Conservation (phyloP, 1,139 yeast species). For the Kurtzmaniella quercitrusa region DNA sequence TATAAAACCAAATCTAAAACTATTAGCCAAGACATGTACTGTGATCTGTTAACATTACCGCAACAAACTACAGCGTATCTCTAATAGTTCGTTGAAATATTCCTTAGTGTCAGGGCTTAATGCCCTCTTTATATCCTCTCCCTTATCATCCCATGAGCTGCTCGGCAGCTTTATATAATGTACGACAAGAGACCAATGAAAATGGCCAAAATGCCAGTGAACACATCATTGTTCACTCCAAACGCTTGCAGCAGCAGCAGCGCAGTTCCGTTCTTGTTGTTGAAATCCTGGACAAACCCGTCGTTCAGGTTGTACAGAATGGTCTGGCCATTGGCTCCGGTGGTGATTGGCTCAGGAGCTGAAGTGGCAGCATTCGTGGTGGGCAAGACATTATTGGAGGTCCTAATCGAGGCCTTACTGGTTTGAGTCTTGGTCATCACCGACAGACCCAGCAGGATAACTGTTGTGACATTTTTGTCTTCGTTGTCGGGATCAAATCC, state of each 20-base stretch:
- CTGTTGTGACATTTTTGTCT: constrained; percentile 7
- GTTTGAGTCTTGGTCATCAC: constrained; percentile 2
- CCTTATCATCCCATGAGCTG: background rate
- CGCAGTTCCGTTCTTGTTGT: background rate
- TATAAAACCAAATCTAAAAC: too few species aligned
- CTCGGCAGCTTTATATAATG: background rate
- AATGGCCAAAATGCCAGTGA: background rate
- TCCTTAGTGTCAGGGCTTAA: too few species aligned
- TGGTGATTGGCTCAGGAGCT: background rate
- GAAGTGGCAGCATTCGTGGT: background rate
- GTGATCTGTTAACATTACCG: too few species aligned
- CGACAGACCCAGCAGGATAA: constrained; percentile 3
- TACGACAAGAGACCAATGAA: background rate
- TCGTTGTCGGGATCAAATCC: constrained; percentile 59
- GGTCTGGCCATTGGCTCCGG: background rate
- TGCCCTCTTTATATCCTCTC: too few species aligned
- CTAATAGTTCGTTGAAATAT: too few species aligned
- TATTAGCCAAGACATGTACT: too few species aligned
- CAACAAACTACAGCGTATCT: too few species aligned
- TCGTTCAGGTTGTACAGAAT: background rate
- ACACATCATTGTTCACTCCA: background rate
- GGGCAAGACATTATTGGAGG: background rate
- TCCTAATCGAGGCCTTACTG: constrained; percentile 2
- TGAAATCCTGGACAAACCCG: constrained; percentile 1
- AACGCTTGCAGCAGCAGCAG: constrained; percentile 1